A percentile compares a stretch with the other conserved stretches of the same genome.
Evolutionary conservation across 2,329 filamentous ascomycete genomes (phyloP).

Genomic region (Pyrenophora graminea): DNA sequence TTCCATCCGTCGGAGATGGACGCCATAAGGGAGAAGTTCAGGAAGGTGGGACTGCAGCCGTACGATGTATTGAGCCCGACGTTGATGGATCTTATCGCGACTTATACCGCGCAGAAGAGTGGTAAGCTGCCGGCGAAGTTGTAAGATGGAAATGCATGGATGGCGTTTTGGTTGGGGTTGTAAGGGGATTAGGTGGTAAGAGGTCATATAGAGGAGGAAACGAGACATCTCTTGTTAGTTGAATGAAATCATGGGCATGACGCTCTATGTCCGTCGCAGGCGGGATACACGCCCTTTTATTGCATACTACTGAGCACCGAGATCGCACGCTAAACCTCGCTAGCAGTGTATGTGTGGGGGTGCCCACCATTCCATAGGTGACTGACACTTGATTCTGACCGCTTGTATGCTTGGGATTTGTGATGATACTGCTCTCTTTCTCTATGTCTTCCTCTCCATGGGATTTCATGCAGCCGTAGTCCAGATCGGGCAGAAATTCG

Average conservation of each 20-base stretch:
- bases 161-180: no score
- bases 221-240: neutral
- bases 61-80: conserved; percentile 66
- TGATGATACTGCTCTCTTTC: no score
- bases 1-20: conserved; percentile 61
- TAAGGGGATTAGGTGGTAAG: no score
- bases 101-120: conserved; percentile 58
- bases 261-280: neutral
- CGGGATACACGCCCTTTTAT: neutral
- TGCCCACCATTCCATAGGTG: neutral
- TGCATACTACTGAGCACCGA: conserved; percentile 8
- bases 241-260: neutral
- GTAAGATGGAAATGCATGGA: conserved; percentile 9
- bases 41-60: conserved; percentile 60
- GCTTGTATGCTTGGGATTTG: no score
- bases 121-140: conserved; percentile 37
- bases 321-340: conserved; percentile 10
- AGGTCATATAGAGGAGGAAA: no score
- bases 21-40: conserved; percentile 59
- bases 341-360: no score
- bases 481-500: no score
- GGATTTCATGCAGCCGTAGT: no score
- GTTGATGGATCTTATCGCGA: conserved; percentile 62
- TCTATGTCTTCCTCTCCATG: no score
- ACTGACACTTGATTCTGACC: no score